Percentiles rank a stretch among this genome's conserved stretches.
Evolutionary conservation across 2,329 filamentous ascomycete species (phyloP).

Genomic region (Aureobasidium mangrovei): DNA sequence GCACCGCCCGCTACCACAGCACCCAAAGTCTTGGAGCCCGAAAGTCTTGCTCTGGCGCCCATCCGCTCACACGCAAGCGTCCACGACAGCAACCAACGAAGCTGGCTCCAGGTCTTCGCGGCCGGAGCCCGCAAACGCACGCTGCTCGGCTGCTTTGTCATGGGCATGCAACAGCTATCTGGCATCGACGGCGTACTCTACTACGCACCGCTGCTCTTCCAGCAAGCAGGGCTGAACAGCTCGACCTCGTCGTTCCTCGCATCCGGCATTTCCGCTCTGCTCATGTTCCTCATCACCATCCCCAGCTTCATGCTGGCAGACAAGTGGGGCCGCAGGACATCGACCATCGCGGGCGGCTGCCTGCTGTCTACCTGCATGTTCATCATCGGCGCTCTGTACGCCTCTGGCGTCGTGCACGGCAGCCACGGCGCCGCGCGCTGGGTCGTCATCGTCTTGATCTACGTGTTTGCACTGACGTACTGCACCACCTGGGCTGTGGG

Average conservation of each 20-base stretch:
- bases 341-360: conserved; percentile 47
- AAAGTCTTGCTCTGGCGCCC: conserved; percentile 2
- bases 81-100: not conserved
- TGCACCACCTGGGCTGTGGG: conserved; percentile 46
- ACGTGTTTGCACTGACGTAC: conserved; percentile 40
- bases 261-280: conserved; percentile 50
- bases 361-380: conserved; percentile 40
- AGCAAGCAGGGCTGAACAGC: conserved; percentile 49
- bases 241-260: conserved; percentile 50
- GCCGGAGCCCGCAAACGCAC: conserved; percentile 28
- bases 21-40: not conserved
- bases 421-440: conserved; percentile 33
- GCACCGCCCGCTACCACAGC: conserved; percentile 14
- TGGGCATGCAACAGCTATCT: conserved; percentile 46
- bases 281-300: conserved; percentile 51
- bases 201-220: conserved; percentile 53
- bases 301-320: conserved; percentile 50
- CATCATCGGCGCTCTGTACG: conserved; percentile 41
- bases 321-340: conserved; percentile 48
- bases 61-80: conserved; percentile 6
- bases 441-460: conserved; percentile 43
- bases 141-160: conserved; percentile 43
- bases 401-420: conserved; percentile 32
- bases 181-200: conserved; percentile 54
- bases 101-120: conserved; percentile 1